A percentile compares a stretch with the other conserved stretches of the same genome.
These are phyloP conservation scores for Neonectria ditissima DNA, from an alignment of 2,329 filamentous ascomycete genomes.

Conservation along the genomic window DNA sequence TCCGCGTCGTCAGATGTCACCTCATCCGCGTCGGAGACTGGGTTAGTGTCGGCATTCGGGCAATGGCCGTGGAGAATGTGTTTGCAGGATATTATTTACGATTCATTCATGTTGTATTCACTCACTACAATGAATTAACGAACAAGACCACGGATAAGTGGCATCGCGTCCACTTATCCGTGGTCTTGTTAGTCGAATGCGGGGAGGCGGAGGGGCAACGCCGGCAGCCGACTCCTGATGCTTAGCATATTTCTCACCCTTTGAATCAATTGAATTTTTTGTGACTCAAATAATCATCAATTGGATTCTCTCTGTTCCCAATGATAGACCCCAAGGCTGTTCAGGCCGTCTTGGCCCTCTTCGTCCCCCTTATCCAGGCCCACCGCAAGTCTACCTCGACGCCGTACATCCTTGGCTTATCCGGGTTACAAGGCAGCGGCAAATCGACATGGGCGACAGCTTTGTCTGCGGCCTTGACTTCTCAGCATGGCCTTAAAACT, in stretches of 20 bases:
- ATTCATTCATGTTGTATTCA: not conserved
- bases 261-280: not conserved
- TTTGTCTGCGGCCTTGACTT: constrained; percentile 30
- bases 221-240: constrained; percentile 1
- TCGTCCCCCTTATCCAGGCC: constrained; percentile 31
- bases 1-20: constrained; percentile 7
- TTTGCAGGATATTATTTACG: not conserved
- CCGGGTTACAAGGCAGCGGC: constrained; percentile 42
- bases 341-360: constrained; percentile 33
- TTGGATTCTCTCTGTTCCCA: not conserved
- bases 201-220: constrained; percentile 6
- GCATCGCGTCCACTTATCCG: not conserved
- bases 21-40: not conserved
- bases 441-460: constrained; percentile 45
- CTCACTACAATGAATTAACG: too few species aligned
- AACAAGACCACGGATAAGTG: not conserved
- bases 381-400: constrained; percentile 28
- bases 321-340: constrained; percentile 42
- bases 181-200: constrained; percentile 5
- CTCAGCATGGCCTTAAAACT: constrained; percentile 33
- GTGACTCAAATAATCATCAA: not conserved
- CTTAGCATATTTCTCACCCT: not conserved
- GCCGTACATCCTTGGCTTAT: constrained; percentile 39
- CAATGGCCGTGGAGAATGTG: not conserved
- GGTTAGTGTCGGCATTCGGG: not conserved